Evolutionary conservation across 768 basidiomycete genomes (phyloP), one percentile per base, ranked within the genome.

Genomic region (Bullera alba): DNA sequence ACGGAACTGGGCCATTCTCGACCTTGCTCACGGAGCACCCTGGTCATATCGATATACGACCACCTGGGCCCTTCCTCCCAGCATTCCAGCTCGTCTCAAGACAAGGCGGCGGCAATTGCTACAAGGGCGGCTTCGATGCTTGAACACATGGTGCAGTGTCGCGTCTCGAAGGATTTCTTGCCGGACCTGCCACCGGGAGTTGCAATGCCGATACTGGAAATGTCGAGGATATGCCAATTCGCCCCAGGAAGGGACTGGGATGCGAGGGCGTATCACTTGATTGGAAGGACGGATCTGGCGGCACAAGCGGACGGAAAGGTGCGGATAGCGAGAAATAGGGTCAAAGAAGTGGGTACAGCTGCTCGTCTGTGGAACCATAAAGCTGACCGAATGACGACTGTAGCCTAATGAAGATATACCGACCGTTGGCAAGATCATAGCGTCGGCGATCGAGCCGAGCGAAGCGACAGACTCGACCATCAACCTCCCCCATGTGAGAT

Each of bases 191-290:
- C 68, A 5, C 50, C 63, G 15, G 67, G 63, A 6, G 42, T 74
- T 12, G 64, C 69, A 0, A 7, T 76, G n/a, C 92, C 93, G 1
- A 73, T 97, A 4, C 76, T 84, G 46, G 95, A 97, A 69, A 87
- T 86, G 1, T 77, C 85, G n/a, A 75, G 88, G 53, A 82, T 84
- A 7, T 89, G 87, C 54, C 90, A 93, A 65, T 72, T 85, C 5
- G 79, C 82, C 0, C 87, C 92, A 2, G 81, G 84, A 1, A 76
- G 78, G 3, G 78, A 83, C 54, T 91, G 88, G 89, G 78, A 83
- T 0, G 54, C 79, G n/a, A 76, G 76, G 12, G 79, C 81, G 14
- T 90, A 87, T 70, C 73, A 76, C 5, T 77, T 85, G 2, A 79
- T 89, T 50, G 84, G 83, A 2, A 76, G 88, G 22, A 79, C 82